Base-by-base conservation (phyloP, 345 rosid genomes). In the Kernera saxatilis region DNA sequence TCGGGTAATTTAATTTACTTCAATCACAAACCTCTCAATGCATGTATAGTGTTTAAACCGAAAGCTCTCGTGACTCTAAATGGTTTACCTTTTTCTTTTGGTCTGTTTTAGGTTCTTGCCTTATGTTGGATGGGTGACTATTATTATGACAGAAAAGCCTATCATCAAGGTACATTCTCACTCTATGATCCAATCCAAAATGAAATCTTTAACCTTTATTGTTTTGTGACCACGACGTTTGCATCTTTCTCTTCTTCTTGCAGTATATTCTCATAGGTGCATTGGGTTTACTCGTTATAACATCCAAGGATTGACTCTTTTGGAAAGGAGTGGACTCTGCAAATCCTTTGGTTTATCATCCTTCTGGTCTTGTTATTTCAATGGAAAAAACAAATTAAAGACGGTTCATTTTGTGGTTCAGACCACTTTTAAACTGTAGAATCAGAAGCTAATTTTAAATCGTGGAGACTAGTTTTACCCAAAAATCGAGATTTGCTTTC, bases 81-180 rank as follows among this genome's bases (percentile, higher is more conserved):
- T 5, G 25, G 10, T 50, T 3, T 55, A 11, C 35, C 56, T 18
- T 61, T 67, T 17, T 74, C n/a, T 61, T 67, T 17, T 74, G 9
- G 44, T 23, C 8, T 74, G 14, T 64, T 75, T 75, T 76, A 92
- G 98, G 72, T 91, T 89, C 80, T 74, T 91, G 71, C 97, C 97
- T 37, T 87, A 89, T 60, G 96, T 86, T 25, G 98, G 97, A 46
- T 93, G 97, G 97, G 92, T 87, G 55, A 93, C 98, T n/a, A 93
- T 93, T 30, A 79, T 93, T 49, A 93, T 93, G 94, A 93, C 98
- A 1, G 98, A 93, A 64, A 91, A 93, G 59, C 98, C 98, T 29
- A 78, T 93, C 62, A 81, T 93, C 72, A 89, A 93, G 97, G 93
- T 87, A 56, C 18, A 30, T 57, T 58, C 43, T 46, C 69, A 35